These are phyloP conservation scores for Monosporozyma servazzii DNA, from an alignment of 805 yeast genomes.

Conservation along the genomic window DNA sequence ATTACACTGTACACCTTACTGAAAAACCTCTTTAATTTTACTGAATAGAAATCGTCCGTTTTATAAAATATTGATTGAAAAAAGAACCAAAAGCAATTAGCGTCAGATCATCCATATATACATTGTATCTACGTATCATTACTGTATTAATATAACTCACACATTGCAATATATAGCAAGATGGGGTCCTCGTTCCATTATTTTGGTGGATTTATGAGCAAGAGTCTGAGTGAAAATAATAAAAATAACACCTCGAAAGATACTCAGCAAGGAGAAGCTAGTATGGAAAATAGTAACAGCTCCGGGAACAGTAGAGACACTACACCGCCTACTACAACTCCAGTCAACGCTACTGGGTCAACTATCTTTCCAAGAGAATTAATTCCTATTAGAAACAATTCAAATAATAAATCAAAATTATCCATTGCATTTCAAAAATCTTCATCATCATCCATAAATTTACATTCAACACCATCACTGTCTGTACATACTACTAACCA, in stretches of 20 bases:
- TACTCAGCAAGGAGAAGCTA: background rate
- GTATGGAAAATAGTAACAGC: background rate
- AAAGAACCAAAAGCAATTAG: too few relatives aligned
- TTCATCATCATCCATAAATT: background rate
- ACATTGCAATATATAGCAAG: background rate
- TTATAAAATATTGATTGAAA: background rate
- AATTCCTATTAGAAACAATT: background rate
- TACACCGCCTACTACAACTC: background rate
- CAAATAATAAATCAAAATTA: slow-evolving; percentile 1
- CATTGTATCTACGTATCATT: background rate
- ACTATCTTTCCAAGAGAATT: slow-evolving; percentile 1
- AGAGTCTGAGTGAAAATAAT: background rate
- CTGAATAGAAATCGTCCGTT: background rate
- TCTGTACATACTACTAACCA: background rate
- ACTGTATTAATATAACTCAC: background rate
- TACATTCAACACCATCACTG: background rate
- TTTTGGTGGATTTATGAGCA: slow-evolving; percentile 3
- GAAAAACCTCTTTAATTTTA: background rate
- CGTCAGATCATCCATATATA: background rate
- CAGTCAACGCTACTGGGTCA: background rate
- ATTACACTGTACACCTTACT: background rate
- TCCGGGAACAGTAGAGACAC: background rate
- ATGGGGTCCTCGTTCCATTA: slow-evolving; percentile 4
- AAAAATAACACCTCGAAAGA: background rate
- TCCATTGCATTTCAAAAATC: slow-evolving; percentile 3